A percentile compares a stretch with the other conserved stretches of the same genome.
Conservation (phyloP, 805 yeast genomes). For the Yarrowia sp. region DNA sequence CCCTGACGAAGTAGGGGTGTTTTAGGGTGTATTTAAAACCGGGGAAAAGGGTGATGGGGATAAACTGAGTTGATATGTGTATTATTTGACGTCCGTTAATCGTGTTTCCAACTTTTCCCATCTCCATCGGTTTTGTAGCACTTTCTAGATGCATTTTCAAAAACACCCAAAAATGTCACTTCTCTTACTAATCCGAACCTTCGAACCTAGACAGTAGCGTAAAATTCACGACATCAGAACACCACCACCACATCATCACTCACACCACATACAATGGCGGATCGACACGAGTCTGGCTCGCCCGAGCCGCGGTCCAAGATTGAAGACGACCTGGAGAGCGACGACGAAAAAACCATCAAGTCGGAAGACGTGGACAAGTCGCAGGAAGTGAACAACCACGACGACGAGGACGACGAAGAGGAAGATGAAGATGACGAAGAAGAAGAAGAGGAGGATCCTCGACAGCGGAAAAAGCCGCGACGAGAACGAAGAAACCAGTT, state of each 20-base stretch:
- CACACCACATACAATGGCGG: background rate
- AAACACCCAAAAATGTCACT: too few relatives aligned
- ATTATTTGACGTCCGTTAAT: too few relatives aligned
- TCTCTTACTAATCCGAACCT: background rate
- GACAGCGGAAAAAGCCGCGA: constrained; percentile 43
- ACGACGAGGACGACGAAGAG: constrained; percentile 43
- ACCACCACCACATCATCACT: background rate
- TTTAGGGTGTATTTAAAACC: too few relatives aligned
- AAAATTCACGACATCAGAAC: background rate
- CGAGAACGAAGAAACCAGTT: constrained; percentile 68
- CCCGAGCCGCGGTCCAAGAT: background rate
- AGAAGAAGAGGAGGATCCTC: constrained; percentile 92
- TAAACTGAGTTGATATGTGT: too few relatives aligned
- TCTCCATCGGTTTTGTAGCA: too few relatives aligned
- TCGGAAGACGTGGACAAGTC: background rate
- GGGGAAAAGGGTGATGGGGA: too few relatives aligned
- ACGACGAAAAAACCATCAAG: background rate
- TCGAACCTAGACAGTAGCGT: background rate
- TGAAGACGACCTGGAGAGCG: background rate
- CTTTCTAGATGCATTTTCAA: too few relatives aligned
- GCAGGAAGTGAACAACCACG: too few relatives aligned
- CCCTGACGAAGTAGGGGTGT: too few relatives aligned
- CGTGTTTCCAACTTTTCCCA: too few relatives aligned
- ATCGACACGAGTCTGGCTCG: background rate
- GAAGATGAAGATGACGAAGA: constrained; percentile 85